phyloP scores from a whole-genome alignment of 495 filamentous ascomycete species.

The Penicillium mononematosum region DNA sequence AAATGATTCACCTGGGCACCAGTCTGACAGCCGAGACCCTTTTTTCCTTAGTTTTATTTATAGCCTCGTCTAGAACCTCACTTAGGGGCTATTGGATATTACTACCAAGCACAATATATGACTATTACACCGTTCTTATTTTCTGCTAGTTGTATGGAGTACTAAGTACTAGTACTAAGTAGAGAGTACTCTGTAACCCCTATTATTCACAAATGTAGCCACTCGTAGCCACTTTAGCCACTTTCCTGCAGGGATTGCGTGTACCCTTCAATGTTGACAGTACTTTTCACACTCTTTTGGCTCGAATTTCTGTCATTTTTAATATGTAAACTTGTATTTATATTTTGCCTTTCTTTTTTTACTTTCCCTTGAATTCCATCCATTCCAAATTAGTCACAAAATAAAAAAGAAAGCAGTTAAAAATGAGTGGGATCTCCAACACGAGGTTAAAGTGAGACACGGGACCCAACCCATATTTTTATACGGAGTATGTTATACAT shows the following conservation, averaged over 20 bases:
- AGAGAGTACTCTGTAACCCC: too few relatives aligned
- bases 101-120: too few relatives aligned
- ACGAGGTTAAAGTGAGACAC: slow-evolving; percentile 5
- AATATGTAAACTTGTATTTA: not conserved
- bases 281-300: not conserved
- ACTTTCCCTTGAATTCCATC: not conserved
- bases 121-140: too few relatives aligned
- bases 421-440: not conserved
- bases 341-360: not conserved
- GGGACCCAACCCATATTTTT: not conserved
- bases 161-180: too few relatives aligned
- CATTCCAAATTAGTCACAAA: not conserved
- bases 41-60: slow-evolving; percentile 11
- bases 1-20: not conserved
- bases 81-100: not conserved
- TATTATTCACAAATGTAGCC: not conserved
- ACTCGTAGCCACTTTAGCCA: not conserved
- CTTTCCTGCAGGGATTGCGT: slow-evolving; percentile 8
- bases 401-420: not conserved
- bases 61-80: not conserved
- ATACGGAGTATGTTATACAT: not conserved
- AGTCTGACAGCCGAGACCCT: not conserved
- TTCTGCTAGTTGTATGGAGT: too few relatives aligned
- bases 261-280: not conserved
- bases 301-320: not conserved